Percentiles rank a stretch among this genome's conserved stretches.
These are phyloP conservation scores for Austropuccinia psidii DNA, from an alignment of 1,284 basidiomycete species.

Conservation along the genomic window DNA sequence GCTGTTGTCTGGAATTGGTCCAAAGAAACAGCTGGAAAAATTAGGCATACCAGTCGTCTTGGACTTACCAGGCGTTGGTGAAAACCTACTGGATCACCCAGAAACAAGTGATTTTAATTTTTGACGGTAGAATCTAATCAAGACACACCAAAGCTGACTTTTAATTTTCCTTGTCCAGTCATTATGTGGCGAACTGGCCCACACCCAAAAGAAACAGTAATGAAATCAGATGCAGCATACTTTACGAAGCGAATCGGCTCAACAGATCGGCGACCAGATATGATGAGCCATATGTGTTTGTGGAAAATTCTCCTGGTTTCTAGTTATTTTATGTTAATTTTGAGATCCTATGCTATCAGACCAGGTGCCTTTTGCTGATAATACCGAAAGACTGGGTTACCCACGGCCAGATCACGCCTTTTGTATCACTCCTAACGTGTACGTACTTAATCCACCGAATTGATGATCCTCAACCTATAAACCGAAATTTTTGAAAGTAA, in stretches of 20 bases:
- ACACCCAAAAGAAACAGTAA: conserved; percentile 47
- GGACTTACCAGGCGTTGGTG: conserved; percentile 53
- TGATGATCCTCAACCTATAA: too few species aligned
- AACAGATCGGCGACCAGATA: conserved; percentile 43
- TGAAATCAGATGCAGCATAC: conserved; percentile 47
- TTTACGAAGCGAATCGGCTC: conserved; percentile 39
- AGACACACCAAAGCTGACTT: neutral
- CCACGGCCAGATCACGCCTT: conserved; percentile 46
- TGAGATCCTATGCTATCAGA: conserved; percentile 37
- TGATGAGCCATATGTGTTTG: conserved; percentile 45
- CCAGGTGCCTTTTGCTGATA: conserved; percentile 46
- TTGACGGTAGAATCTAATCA: neutral
- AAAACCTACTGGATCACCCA: conserved; percentile 54
- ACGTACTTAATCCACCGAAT: neutral
- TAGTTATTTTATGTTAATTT: too few species aligned
- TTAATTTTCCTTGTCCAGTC: conserved; percentile 4
- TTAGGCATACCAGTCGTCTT: conserved; percentile 50
- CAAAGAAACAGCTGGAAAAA: conserved; percentile 49
- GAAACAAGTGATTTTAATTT: conserved; percentile 41
- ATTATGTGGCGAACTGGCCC: conserved; percentile 46
- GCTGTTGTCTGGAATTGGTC: conserved; percentile 55
- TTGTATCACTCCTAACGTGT: conserved; percentile 49
- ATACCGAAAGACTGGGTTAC: conserved; percentile 47
- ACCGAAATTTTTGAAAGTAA: neutral
- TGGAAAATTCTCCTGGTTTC: neutral